Percentiles rank a stretch among this genome's conserved stretches.
phyloP scores from a whole-genome alignment of 169 alveolate genomes.

The Perkinsus marinus region DNA sequence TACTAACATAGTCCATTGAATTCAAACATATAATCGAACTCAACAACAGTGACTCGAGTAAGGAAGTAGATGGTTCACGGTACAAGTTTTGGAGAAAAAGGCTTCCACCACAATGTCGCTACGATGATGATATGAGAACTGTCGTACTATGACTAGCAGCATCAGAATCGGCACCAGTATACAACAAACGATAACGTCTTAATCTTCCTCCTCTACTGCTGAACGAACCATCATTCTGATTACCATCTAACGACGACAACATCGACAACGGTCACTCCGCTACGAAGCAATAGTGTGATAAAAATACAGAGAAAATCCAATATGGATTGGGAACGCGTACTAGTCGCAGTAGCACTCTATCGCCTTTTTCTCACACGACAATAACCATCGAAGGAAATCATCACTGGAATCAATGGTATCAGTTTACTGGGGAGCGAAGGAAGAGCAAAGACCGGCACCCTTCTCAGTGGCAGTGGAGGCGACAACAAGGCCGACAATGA shows the following conservation, averaged over 20 bases:
- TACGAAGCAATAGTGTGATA: background rate
- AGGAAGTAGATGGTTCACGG: background rate
- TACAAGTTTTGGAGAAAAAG: background rate
- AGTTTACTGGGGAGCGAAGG: background rate
- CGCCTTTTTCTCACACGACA: background rate
- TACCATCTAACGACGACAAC: background rate
- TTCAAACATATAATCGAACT: background rate
- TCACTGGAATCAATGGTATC: background rate
- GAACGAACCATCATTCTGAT: background rate
- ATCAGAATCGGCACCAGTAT: background rate
- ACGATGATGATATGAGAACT: background rate
- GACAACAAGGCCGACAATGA: background rate
- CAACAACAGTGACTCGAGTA: no score
- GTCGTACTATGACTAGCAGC: background rate
- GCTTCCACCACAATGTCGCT: background rate
- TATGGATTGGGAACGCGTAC: background rate
- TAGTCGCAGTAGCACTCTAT: background rate
- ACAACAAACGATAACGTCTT: background rate
- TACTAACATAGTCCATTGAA: background rate
- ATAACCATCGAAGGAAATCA: background rate
- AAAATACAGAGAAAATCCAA: background rate
- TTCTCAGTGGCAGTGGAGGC: background rate
- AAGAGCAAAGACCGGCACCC: background rate
- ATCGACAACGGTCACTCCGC: background rate
- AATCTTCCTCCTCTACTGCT: background rate